A percentile compares a stretch with the other conserved stretches of the same genome.
These are phyloP conservation scores for Suillus occidentalis DNA, from an alignment of 768 basidiomycete species.

Conservation along the genomic window DNA sequence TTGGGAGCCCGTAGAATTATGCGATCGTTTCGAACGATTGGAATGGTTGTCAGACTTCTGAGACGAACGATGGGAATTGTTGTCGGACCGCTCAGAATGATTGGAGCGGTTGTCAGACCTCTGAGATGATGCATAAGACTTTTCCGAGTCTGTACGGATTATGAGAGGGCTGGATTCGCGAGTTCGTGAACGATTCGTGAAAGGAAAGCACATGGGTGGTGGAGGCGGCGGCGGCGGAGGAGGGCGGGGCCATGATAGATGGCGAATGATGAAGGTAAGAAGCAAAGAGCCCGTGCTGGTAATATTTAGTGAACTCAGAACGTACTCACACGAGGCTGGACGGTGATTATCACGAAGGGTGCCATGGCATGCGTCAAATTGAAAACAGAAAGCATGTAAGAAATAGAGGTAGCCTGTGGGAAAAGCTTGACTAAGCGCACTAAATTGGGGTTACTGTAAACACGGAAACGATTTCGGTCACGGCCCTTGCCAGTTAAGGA, in stretches of 20 bases:
- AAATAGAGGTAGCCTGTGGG: constrained; percentile 10
- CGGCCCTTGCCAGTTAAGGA: constrained; percentile 14
- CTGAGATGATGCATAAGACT: constrained; percentile 46
- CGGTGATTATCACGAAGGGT: constrained; percentile 9
- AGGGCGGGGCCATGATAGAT: constrained; percentile 47
- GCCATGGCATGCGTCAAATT: constrained; percentile 21
- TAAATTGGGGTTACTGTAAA: constrained; percentile 15
- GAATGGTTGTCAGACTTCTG: constrained; percentile 21
- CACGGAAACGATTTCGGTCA: constrained; percentile 19
- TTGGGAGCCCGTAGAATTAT: constrained; percentile 11
- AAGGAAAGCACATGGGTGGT: constrained; percentile 63
- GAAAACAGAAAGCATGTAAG: constrained; percentile 9
- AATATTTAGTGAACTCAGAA: constrained; percentile 14
- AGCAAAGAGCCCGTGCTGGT: constrained; percentile 20
- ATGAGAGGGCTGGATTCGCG: constrained; percentile 31
- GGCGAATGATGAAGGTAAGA: constrained; percentile 16
- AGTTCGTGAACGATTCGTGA: constrained; percentile 32
- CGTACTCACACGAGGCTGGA: constrained; percentile 28
- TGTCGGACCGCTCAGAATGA: constrained; percentile 26
- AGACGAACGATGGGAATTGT: constrained; percentile 26
- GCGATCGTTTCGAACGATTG: constrained; percentile 22
- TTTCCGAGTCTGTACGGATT: constrained; percentile 35
- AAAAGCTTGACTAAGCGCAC: constrained; percentile 25
- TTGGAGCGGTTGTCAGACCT: constrained; percentile 27
- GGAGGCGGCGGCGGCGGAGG: constrained; percentile 43